Evolutionary conservation across 495 filamentous ascomycete species (phyloP).

Genomic region (Apiosordaria backusii): DNA sequence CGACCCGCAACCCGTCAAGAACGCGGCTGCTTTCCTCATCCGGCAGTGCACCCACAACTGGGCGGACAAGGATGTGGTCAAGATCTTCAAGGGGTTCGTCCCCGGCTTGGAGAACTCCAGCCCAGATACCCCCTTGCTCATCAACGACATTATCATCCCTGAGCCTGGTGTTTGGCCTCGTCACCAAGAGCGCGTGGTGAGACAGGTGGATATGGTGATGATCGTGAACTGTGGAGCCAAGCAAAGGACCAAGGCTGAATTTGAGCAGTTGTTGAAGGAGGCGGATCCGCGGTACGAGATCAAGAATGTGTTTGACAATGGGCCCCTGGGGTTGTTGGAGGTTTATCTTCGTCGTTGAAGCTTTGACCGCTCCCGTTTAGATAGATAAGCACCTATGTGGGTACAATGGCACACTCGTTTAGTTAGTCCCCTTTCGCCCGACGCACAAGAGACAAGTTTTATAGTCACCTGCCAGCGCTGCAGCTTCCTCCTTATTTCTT

Average conservation of each 20-base stretch:
- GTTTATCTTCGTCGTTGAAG: neutral
- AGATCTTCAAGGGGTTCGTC: neutral
- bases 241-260: neutral
- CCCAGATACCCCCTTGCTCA: neutral
- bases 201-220: constrained; percentile 1
- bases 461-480: too few species aligned
- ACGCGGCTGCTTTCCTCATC: neutral
- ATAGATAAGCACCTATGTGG: too few species aligned
- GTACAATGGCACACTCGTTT: too few species aligned
- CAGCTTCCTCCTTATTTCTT: too few species aligned
- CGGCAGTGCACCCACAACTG: neutral
- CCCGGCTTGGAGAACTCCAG: neutral
- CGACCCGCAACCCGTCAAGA: neutral
- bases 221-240: neutral
- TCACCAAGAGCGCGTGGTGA: neutral
- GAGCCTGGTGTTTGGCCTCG: neutral
- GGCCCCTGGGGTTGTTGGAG: neutral
- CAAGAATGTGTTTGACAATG: neutral
- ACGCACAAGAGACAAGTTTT: too few species aligned
- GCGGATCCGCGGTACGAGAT: constrained; percentile 2
- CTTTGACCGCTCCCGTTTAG: too few species aligned
- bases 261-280: constrained; percentile 3
- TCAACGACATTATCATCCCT: constrained; percentile 3
- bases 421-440: too few species aligned
- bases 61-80: neutral